Percentiles rank a stretch among this genome's conserved stretches.
phyloP scores from a whole-genome alignment of 2,329 filamentous ascomycete species.

The Elsinoe australis region DNA sequence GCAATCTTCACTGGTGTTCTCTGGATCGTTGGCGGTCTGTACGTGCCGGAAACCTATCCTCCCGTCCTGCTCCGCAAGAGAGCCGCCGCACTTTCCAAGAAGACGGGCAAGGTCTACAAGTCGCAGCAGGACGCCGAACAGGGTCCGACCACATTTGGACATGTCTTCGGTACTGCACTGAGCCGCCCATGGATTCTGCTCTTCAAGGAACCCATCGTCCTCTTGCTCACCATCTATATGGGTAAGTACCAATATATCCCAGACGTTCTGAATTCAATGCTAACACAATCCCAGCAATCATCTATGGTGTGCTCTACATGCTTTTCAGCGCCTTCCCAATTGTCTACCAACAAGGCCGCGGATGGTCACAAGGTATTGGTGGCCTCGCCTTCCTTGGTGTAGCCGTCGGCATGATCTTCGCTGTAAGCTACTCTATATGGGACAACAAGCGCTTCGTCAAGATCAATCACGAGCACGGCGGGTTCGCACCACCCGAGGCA shows the following conservation, averaged over 20 bases:
- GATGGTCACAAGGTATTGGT: constrained; percentile 53
- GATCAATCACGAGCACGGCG: constrained; percentile 40
- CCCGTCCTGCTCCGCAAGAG: constrained; percentile 50
- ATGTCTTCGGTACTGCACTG: constrained; percentile 50
- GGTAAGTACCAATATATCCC: too few relatives aligned
- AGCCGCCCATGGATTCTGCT: constrained; percentile 61
- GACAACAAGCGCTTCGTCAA: constrained; percentile 48
- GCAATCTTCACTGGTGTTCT: constrained; percentile 56
- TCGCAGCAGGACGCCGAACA: constrained; percentile 39
- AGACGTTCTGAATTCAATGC: too few relatives aligned
- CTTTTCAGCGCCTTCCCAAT: constrained; percentile 46
- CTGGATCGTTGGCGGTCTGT: constrained; percentile 47
- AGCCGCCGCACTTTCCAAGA: constrained; percentile 44
- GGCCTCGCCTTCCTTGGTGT: constrained; percentile 63
- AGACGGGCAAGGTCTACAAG: constrained; percentile 50
- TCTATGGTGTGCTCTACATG: constrained; percentile 45
- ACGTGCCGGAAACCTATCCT: constrained; percentile 54
- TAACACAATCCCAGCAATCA: too few relatives aligned
- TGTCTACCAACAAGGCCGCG: constrained; percentile 54
- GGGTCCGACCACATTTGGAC: constrained; percentile 29
- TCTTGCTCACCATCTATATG: constrained; percentile 58
- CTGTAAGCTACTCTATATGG: constrained; percentile 48
- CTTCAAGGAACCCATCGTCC: constrained; percentile 61
- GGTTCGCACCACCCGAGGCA: constrained; percentile 58
- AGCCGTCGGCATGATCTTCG: constrained; percentile 56